Conservation (phyloP, 2,329 filamentous ascomycete genomes). For the Beauveria australis region DNA sequence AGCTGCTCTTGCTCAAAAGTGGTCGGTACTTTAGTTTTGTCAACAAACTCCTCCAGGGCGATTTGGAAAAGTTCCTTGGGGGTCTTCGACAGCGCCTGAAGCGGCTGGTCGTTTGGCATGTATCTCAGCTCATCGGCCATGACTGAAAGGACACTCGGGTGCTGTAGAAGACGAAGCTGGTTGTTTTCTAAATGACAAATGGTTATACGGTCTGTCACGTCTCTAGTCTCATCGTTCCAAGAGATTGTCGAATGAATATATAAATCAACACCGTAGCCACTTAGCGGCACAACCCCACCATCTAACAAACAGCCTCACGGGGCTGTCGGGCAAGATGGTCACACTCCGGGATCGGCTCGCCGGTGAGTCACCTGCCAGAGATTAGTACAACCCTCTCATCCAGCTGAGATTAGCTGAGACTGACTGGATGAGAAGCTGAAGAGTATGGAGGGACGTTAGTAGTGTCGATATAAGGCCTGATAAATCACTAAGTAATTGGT, state of each 20-base stretch:
- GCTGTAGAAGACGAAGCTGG: neutral
- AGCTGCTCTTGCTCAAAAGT: conserved; percentile 26
- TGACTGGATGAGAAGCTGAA: neutral
- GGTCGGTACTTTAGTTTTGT: conserved; percentile 27
- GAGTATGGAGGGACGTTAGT: neutral
- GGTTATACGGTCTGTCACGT: neutral
- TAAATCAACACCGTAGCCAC: neutral
- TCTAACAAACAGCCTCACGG: neutral
- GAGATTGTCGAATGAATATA: neutral
- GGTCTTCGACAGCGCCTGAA: conserved; percentile 21
- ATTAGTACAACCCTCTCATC: neutral
- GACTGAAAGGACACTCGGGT: neutral
- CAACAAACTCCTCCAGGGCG: conserved; percentile 29
- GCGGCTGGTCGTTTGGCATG: conserved; percentile 26
- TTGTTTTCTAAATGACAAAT: neutral
- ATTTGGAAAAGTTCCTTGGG: conserved; percentile 23
- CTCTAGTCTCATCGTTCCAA: neutral
- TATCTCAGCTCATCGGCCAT: conserved; percentile 17
- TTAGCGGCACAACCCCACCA: neutral
- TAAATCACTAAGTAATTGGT: too few relatives aligned
- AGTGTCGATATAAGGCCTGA: too few relatives aligned
- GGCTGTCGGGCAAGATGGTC: neutral
- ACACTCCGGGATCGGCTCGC: neutral
- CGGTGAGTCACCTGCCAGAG: neutral
- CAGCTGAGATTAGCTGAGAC: neutral